A percentile compares a stretch with the other conserved stretches of the same genome.
These are phyloP conservation scores for Cladosporium austrohemisphaericum DNA, from an alignment of 2,329 filamentous ascomycete species.

Conservation along the genomic window DNA sequence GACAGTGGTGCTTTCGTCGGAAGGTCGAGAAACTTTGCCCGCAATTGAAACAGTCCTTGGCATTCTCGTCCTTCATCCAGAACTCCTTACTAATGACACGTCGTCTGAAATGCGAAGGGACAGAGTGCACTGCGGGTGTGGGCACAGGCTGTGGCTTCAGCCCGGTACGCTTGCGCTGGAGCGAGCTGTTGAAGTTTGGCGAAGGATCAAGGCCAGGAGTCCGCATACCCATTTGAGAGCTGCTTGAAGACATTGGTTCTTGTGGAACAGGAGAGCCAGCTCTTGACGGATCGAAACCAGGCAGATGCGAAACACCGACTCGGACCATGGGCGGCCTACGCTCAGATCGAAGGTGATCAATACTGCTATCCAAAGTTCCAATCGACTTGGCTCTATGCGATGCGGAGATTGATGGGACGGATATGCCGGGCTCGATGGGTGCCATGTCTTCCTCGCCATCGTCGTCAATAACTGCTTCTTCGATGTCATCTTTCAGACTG, in stretches of 20 bases:
- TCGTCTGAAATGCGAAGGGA: constrained; percentile 66
- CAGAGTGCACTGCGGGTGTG: constrained; percentile 16
- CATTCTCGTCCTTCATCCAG: constrained; percentile 99
- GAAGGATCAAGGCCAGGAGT: constrained; percentile 21
- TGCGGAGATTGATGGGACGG: not conserved
- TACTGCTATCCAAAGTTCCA: constrained; percentile 7
- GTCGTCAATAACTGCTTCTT: constrained; percentile 23
- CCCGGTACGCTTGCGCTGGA: constrained; percentile 25
- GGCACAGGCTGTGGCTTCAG: constrained; percentile 25
- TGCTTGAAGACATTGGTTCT: constrained; percentile 28
- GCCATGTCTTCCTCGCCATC: constrained; percentile 21
- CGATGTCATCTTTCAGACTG: constrained; percentile 16
- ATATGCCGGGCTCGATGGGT: constrained; percentile 5
- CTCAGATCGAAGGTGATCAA: constrained; percentile 3
- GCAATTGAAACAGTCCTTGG: constrained; percentile 94
- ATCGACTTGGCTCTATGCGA: not conserved
- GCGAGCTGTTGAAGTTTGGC: constrained; percentile 27
- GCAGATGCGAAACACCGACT: constrained; percentile 46
- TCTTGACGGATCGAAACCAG: constrained; percentile 44
- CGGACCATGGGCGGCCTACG: constrained; percentile 37
- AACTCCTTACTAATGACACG: constrained; percentile 92
- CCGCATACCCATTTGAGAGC: constrained; percentile 12
- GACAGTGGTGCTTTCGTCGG: constrained; percentile 92
- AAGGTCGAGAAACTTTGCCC: constrained; percentile 89
- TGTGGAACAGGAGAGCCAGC: constrained; percentile 35